Conservation (phyloP, 1,139 yeast species). For the Pichia sp. region DNA sequence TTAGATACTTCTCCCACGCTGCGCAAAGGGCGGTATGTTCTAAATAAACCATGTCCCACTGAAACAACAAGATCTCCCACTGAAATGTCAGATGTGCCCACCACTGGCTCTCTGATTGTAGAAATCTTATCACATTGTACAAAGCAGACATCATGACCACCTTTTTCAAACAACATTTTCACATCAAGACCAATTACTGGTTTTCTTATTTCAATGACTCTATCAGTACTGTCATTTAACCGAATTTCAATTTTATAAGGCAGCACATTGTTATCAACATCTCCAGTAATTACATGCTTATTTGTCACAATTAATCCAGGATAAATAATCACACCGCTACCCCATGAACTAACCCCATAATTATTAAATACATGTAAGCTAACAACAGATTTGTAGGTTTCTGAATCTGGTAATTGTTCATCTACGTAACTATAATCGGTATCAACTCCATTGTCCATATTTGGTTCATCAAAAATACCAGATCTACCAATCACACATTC, state of each 20-base stretch:
- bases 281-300: constrained; percentile 36
- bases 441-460: no score
- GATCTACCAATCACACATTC: constrained; percentile 8
- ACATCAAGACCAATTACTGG: constrained; percentile 13
- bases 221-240: constrained; percentile 15
- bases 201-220: constrained; percentile 9
- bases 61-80: constrained; percentile 1
- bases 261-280: constrained; percentile 12
- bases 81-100: neutral
- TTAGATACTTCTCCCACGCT: constrained; percentile 4
- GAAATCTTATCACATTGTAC: constrained; percentile 11
- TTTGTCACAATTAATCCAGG: constrained; percentile 36
- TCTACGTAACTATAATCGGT: no score
- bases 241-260: constrained; percentile 21
- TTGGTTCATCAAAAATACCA: neutral
- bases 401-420: neutral
- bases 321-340: constrained; percentile 40
- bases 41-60: constrained; percentile 6
- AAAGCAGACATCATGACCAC: constrained; percentile 33
- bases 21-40: neutral
- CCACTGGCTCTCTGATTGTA: neutral
- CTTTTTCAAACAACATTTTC: constrained; percentile 27
- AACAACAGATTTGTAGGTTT: constrained; percentile 9
- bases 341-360: constrained; percentile 34
- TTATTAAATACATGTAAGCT: constrained; percentile 24